phyloP scores from a whole-genome alignment of 176 grass and related monocot species.

The Zea luxurians region DNA sequence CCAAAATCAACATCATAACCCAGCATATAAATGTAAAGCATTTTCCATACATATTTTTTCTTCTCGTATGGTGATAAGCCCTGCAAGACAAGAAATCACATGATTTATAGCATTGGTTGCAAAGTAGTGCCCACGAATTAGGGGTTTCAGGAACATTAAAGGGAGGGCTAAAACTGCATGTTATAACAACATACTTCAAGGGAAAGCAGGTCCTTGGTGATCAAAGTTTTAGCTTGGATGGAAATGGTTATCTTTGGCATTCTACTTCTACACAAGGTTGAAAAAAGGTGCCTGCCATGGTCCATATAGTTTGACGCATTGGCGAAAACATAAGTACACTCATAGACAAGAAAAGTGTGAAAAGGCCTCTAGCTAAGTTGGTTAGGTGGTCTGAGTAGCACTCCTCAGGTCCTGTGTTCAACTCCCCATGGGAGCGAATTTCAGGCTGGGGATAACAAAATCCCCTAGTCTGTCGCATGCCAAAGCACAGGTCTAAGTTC shows the following conservation, averaged over 20 bases:
- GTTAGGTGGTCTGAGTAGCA: too few species aligned
- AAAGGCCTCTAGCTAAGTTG: too few species aligned
- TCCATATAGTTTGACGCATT: slow-evolving; percentile 9
- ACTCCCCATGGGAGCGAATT: too few species aligned
- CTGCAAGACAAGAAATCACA: slow-evolving; percentile 54
- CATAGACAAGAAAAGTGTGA: not conserved
- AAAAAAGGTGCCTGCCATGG: slow-evolving; percentile 5
- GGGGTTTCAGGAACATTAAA: not conserved
- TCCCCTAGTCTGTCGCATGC: too few species aligned
- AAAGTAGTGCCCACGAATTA: not conserved
- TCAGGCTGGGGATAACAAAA: too few species aligned
- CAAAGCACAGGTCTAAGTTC: too few species aligned
- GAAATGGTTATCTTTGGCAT: not conserved
- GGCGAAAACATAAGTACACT: not conserved
- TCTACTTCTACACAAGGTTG: slow-evolving; percentile 7
- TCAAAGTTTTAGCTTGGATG: slow-evolving; percentile 13
- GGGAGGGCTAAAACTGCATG: slow-evolving; percentile 2
- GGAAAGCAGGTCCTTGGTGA: slow-evolving; percentile 10
- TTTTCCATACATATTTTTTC: slow-evolving; percentile 99
- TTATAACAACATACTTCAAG: slow-evolving; percentile 1
- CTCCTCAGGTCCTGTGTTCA: too few species aligned
- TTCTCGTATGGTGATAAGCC: slow-evolving; percentile 90
- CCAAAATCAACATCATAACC: slow-evolving; percentile 99
- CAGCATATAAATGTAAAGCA: slow-evolving; percentile 99
- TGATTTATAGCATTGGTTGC: slow-evolving; percentile 26